A percentile compares a stretch with the other conserved stretches of the same genome.
Conservation (phyloP, 768 basidiomycete genomes). For the Tylopilus felleus region DNA sequence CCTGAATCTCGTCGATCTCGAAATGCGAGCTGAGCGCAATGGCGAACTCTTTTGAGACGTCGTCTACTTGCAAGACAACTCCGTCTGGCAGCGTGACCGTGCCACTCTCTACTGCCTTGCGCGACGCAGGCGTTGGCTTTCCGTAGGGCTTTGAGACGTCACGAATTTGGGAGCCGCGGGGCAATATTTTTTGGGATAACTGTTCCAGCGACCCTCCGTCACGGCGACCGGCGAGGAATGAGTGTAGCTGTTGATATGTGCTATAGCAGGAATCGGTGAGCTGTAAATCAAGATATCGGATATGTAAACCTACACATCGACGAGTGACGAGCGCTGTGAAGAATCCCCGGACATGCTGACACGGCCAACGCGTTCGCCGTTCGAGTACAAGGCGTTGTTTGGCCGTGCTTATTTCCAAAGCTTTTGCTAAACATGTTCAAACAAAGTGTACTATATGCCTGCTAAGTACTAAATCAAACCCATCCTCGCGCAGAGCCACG, state of each 20-base stretch:
- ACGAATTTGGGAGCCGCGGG: conserved; percentile 55
- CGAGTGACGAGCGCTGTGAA: conserved; percentile 62
- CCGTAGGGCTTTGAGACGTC: conserved; percentile 65
- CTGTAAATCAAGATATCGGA: neutral
- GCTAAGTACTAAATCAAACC: conserved; percentile 39
- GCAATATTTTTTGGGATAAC: conserved; percentile 52
- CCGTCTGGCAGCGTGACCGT: conserved; percentile 68
- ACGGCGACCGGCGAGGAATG: conserved; percentile 52
- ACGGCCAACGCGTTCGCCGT: neutral
- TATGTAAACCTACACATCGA: conserved; percentile 52
- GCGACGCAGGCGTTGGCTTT: conserved; percentile 63
- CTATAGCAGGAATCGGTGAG: conserved; percentile 32
- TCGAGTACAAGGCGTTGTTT: conserved; percentile 20
- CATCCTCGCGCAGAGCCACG: conserved; percentile 71
- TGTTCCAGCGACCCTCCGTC: conserved; percentile 60
- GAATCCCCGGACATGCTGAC: conserved; percentile 42
- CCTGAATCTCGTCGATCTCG: conserved; percentile 78
- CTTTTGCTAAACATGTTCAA: conserved; percentile 22
- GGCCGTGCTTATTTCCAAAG: conserved; percentile 20
- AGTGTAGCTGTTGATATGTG: conserved; percentile 63
- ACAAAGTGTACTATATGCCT: neutral
- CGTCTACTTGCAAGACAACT: conserved; percentile 57
- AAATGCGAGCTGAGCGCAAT: conserved; percentile 70
- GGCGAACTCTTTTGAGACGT: conserved; percentile 66
- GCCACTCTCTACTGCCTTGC: conserved; percentile 62